These are phyloP conservation scores for Saccharomycodes ludwigii DNA, from an alignment of 805 yeast species.

Conservation along the genomic window DNA sequence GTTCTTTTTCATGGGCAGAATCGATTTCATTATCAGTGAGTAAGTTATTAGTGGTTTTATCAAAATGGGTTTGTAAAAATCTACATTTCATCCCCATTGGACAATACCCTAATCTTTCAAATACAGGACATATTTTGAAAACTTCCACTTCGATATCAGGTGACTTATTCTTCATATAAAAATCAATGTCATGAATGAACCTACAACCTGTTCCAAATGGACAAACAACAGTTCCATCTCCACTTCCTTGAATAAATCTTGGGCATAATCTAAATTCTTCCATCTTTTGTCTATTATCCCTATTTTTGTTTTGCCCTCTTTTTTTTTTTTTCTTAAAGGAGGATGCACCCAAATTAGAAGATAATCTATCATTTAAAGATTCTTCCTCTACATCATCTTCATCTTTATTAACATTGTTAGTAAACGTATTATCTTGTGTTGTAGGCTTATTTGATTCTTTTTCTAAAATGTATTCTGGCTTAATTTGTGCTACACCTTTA, in stretches of 20 bases:
- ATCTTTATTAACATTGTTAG: not conserved
- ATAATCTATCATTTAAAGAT: slow-evolving; percentile 26
- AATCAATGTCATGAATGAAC: slow-evolving; percentile 60
- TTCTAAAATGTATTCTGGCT: slow-evolving; percentile 50
- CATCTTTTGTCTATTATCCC: slow-evolving; percentile 59
- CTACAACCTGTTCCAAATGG: slow-evolving; percentile 65
- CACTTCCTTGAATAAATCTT: slow-evolving; percentile 38
- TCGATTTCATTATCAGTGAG: slow-evolving; percentile 27
- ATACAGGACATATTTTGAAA: slow-evolving; percentile 60
- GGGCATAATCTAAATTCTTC: slow-evolving; percentile 59
- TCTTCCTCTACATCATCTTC: slow-evolving; percentile 37
- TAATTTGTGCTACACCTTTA: slow-evolving; percentile 67
- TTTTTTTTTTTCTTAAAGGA: slow-evolving; percentile 33
- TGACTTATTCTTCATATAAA: slow-evolving; percentile 53
- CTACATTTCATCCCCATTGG: slow-evolving; percentile 89
- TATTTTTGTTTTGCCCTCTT: slow-evolving; percentile 74
- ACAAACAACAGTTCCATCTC: slow-evolving; percentile 30
- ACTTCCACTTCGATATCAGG: slow-evolving; percentile 52
- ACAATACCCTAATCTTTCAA: slow-evolving; percentile 70
- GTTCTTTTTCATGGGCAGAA: slow-evolving; percentile 13
- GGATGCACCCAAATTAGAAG: slow-evolving; percentile 32
- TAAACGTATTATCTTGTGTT: slow-evolving; percentile 3
- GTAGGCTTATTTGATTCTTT: no score
- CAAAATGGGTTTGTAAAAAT: slow-evolving; percentile 68
- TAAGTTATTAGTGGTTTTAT: slow-evolving; percentile 32